phyloP scores from a whole-genome alignment of 805 yeast genomes.

The Wickerhamiella allomyrinae region DNA sequence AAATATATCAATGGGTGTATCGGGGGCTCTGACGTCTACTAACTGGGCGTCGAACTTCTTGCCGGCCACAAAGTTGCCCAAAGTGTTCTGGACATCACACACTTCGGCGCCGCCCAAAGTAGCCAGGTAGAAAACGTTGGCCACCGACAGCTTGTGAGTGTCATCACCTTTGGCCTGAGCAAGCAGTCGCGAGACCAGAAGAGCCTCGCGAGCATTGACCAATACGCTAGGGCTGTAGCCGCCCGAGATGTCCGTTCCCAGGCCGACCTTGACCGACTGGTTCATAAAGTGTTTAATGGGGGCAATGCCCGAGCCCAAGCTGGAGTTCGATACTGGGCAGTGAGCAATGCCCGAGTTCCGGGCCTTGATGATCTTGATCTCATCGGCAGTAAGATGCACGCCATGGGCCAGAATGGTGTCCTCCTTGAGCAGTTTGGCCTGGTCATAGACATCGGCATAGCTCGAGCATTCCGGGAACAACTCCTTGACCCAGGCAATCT shows the following conservation, averaged over 20 bases:
- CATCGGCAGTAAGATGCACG: conserved; percentile 55
- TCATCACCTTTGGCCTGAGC: conserved; percentile 41
- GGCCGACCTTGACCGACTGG: conserved; percentile 55
- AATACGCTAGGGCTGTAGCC: conserved; percentile 58
- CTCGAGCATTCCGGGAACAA: conserved; percentile 56
- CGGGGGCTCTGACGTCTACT: conserved; percentile 41
- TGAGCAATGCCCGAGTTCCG: conserved; percentile 67
- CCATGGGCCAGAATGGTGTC: conserved; percentile 84
- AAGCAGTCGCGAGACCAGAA: conserved; percentile 55
- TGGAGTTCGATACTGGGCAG: conserved; percentile 85
- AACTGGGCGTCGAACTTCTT: conserved; percentile 76
- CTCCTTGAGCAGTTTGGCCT: conserved; percentile 41
- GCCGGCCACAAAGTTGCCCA: conserved; percentile 67
- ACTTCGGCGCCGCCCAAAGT: conserved; percentile 85
- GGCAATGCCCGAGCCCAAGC: conserved; percentile 83
- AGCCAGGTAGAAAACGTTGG: conserved; percentile 65
- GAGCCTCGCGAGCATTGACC: conserved; percentile 53
- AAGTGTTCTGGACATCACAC: conserved; percentile 36
- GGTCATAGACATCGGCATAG: conserved; percentile 68
- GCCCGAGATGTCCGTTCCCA: conserved; percentile 72
- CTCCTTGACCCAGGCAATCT: conserved; percentile 56
- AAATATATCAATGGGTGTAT: conserved; percentile 60
- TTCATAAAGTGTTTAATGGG: conserved; percentile 57
- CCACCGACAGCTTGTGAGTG: conserved; percentile 37
- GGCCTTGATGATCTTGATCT: conserved; percentile 40